Percentiles rank a stretch among this genome's conserved stretches.
phyloP scores from a whole-genome alignment of 2,329 filamentous ascomycete genomes.

The Biscogniauxia sp. region DNA sequence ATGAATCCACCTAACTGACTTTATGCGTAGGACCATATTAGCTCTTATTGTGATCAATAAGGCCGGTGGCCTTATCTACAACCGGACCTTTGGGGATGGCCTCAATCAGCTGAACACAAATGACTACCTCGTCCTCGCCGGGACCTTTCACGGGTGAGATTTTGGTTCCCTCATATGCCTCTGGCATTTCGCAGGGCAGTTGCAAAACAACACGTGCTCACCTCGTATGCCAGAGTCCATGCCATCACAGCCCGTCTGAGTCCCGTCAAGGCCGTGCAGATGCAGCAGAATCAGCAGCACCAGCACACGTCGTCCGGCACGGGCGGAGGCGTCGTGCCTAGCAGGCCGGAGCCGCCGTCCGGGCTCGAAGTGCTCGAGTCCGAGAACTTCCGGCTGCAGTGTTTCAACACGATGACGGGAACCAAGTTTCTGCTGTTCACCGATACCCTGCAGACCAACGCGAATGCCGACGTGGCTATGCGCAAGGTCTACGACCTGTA shows the following conservation, averaged over 20 bases:
- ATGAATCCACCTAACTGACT: neutral
- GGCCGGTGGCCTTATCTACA: slow-evolving; percentile 93
- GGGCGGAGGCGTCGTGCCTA: slow-evolving; percentile 33
- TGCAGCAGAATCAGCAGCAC: slow-evolving; percentile 31
- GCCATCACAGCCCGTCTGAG: slow-evolving; percentile 65
- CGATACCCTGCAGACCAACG: slow-evolving; percentile 80
- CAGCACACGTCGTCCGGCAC: slow-evolving; percentile 22
- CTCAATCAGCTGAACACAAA: slow-evolving; percentile 89
- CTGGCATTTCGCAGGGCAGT: neutral
- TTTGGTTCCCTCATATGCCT: neutral
- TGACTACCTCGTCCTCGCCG: slow-evolving; percentile 93
- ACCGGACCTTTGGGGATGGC: slow-evolving; percentile 85
- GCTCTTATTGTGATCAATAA: slow-evolving; percentile 98
- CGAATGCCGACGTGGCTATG: slow-evolving; percentile 81
- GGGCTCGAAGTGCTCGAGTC: slow-evolving; percentile 92
- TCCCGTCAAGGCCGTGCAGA: slow-evolving; percentile 44
- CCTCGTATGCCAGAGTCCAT: slow-evolving; percentile 52
- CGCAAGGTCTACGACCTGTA: slow-evolving; percentile 91
- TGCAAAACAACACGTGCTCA: slow-evolving; percentile 11
- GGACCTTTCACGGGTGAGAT: slow-evolving; percentile 88
- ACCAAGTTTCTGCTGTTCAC: slow-evolving; percentile 96
- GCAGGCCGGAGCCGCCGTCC: slow-evolving; percentile 62
- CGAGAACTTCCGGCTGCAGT: slow-evolving; percentile 91
- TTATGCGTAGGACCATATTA: slow-evolving; percentile 74
- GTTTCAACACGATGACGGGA: slow-evolving; percentile 91